Conservation (phyloP, 164 flowering plant species). For the Berberis thunbergii region DNA sequence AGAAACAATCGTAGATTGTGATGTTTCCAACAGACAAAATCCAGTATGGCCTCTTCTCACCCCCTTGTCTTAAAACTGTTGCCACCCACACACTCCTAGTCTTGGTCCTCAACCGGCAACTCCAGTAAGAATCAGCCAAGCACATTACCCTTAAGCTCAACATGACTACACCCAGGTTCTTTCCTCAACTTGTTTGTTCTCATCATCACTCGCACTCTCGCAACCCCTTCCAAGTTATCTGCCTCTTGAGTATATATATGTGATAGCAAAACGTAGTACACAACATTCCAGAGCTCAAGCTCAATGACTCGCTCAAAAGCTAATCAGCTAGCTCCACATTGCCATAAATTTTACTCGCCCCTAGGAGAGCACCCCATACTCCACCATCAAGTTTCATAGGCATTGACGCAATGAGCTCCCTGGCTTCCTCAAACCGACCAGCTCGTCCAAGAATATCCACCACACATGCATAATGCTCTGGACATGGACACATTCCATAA, state of each 20-base stretch:
- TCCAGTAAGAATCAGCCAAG: too few species aligned
- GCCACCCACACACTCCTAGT: too few species aligned
- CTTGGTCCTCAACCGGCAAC: too few species aligned
- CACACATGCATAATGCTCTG: conserved; percentile 75
- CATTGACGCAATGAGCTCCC: conserved; percentile 50
- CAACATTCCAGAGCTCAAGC: conserved; percentile 69
- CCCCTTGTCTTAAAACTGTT: too few species aligned
- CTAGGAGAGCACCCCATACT: conserved; percentile 91
- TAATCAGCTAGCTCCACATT: conserved; percentile 39
- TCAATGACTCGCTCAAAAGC: conserved; percentile 54
- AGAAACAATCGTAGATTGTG: too few species aligned
- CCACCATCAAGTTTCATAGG: conserved; percentile 64
- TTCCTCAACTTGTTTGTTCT: conserved; percentile 58
- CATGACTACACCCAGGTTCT: conserved; percentile 82
- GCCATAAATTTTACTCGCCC: conserved; percentile 48
- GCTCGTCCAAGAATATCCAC: conserved; percentile 35
- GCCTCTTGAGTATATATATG: conserved; percentile 53
- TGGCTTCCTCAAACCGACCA: conserved; percentile 44
- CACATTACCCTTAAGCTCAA: conserved; percentile 27
- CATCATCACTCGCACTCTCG: conserved; percentile 58
- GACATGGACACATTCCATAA: conserved; percentile 33
- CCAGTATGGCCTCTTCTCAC: too few species aligned
- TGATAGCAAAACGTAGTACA: conserved; percentile 72
- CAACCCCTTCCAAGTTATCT: conserved; percentile 40
- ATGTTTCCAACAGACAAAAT: too few species aligned